Evolutionary conservation across 2,329 filamentous ascomycete species (phyloP).

Genomic region (Hymenoscyphus occultus): DNA sequence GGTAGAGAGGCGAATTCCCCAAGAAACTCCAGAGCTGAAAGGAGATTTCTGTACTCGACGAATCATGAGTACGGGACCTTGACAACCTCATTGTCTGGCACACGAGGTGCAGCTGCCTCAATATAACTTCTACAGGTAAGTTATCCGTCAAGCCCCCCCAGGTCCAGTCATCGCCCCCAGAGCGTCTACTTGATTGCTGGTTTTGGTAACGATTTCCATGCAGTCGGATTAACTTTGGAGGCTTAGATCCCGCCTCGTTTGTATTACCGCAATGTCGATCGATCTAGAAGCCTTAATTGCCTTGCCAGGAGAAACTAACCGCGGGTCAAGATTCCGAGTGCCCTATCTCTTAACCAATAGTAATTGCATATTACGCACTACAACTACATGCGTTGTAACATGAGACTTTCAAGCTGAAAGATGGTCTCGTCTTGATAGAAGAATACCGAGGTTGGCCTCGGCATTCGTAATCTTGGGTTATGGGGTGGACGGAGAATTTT

Average conservation of each 20-base stretch:
- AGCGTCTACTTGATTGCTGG: not conserved
- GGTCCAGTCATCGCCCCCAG: conserved; percentile 2
- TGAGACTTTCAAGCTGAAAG: not conserved
- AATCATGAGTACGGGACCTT: conserved; percentile 1
- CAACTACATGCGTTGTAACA: not conserved
- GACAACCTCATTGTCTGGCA: not conserved
- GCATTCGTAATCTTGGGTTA: not conserved
- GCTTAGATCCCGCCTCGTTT: conserved; percentile 5
- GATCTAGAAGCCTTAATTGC: conserved; percentile 2
- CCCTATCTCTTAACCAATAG: not conserved
- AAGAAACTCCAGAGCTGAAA: not conserved
- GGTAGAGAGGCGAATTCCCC: conserved; percentile 20
- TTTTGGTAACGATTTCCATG: conserved; percentile 5
- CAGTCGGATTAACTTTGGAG: conserved; percentile 1
- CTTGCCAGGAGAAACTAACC: not conserved
- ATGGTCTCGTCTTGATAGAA: not conserved
- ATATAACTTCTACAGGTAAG: not conserved
- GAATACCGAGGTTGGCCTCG: not conserved
- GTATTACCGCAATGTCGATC: not conserved
- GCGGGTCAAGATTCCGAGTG: not conserved
- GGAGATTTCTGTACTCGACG: not conserved
- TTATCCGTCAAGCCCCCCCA: not conserved
- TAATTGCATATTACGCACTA: not conserved
- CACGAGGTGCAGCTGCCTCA: not conserved
- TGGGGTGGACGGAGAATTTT: not conserved